Base-by-base conservation (phyloP, 805 yeast genomes). In the Candida yuanshanica region DNA sequence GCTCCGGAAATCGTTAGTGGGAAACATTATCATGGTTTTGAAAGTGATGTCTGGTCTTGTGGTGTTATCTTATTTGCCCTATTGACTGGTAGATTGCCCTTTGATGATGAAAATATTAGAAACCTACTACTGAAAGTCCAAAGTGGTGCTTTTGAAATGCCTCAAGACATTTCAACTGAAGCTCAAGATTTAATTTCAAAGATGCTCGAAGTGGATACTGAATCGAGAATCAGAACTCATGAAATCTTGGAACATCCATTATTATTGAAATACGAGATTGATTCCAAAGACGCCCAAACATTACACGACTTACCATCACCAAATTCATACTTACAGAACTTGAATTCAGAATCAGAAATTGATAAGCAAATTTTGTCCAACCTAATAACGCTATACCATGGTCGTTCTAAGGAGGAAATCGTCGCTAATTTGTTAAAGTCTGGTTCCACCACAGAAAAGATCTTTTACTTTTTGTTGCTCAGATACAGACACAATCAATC, bases 21-120 rank as follows among this genome's bases (percentile, higher is more conserved):
- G 14, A 74, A 75, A 53, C 76, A 77, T 41, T 85, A 85, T 55
- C 89, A 84, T 60, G 95, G 95, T 16, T 81, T 85, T 23, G 89
- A 90, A 26, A 80, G 89, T 45, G 95, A 85, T 64, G 83, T 85
- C 32, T 85, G 95, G 95, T 83, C 91, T 6, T 84, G 93, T 65
- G 95, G 95, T 56, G 85, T 85, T 34, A 83, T 85, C 35, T 65
- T 84, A 37, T 85, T 82, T 64, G 93, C 93, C 5, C 63, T 85
- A 36, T 63, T 85, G 43, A 83, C 91, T 2, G 95, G 95, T 4
- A 80, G 85, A 64, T 65, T 85, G 46, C 95, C 95, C 8, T 85
- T 85, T 56, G 91, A 85, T 58, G 93, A 85, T 61, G 87, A 83
- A 46, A 82, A 81, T 53, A 83, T 85, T 53, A 74, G 88, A 58